Conservation (phyloP, 441 rosid genomes). For the Syzygium malaccense region DNA sequence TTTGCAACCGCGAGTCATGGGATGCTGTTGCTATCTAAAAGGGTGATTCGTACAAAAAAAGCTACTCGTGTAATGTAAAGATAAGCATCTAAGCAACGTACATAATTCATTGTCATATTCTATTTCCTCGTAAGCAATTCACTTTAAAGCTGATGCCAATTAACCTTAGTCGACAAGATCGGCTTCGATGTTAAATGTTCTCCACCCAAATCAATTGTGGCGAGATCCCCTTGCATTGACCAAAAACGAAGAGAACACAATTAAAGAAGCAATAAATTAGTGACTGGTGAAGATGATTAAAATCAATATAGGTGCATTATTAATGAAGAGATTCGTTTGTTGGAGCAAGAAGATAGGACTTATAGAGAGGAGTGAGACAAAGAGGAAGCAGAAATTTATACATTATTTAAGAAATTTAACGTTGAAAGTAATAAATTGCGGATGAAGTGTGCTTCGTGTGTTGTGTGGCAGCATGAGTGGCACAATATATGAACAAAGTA, state of each 20-base stretch:
- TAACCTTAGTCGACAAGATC: background rate
- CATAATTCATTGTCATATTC: background rate
- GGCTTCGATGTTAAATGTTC: background rate
- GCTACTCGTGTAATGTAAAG: background rate
- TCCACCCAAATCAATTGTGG: background rate
- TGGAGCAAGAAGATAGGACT: background rate
- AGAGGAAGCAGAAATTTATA: background rate
- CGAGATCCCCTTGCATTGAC: background rate
- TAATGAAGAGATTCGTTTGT: background rate
- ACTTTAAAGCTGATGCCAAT: background rate
- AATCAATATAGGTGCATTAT: background rate
- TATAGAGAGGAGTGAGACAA: background rate
- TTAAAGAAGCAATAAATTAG: no score
- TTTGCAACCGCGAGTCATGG: background rate
- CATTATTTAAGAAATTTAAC: no score
- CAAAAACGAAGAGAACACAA: background rate
- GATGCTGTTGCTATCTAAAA: background rate
- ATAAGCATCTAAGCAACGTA: background rate
- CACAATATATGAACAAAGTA: no score
- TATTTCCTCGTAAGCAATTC: background rate
- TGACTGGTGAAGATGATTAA: background rate
- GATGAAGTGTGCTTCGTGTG: no score
- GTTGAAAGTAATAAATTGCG: no score
- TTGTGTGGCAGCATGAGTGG: no score
- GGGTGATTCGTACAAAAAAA: background rate